phyloP scores from a whole-genome alignment of 306 rosid genomes.

The Lupinus albus region DNA sequence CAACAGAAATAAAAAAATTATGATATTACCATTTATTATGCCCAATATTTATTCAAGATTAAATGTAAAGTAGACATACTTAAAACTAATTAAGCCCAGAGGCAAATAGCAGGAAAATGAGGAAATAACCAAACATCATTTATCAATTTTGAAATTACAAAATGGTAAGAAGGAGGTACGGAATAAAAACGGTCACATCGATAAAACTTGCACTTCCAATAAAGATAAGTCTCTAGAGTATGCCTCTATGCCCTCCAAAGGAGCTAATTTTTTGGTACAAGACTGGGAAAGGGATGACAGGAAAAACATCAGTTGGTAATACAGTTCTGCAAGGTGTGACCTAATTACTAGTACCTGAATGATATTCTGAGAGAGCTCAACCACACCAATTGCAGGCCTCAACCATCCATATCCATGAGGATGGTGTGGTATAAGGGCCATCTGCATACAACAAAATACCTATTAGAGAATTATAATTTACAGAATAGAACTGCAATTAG shows the following conservation, averaged over 20 bases:
- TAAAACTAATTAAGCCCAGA: not conserved
- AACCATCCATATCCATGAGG: constrained; percentile 78
- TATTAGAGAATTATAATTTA: not conserved
- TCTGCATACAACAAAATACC: not conserved
- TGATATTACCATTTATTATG: not conserved
- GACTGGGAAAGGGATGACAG: not conserved
- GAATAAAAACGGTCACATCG: not conserved
- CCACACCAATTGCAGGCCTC: constrained; percentile 69
- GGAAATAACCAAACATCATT: not conserved
- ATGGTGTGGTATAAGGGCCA: constrained; percentile 66
- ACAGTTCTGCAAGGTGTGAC: not conserved
- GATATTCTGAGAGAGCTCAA: constrained; percentile 69
- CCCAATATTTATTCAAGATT: not conserved
- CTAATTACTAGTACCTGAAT: constrained; percentile 56
- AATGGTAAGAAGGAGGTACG: not conserved
- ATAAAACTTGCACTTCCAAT: not conserved
- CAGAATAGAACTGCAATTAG: not conserved
- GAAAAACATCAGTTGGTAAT: not conserved
- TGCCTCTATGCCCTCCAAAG: not conserved
- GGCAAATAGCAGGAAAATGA: not conserved
- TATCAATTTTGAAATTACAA: not conserved
- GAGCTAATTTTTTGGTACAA: too few relatives aligned
- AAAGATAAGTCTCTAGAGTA: not conserved
- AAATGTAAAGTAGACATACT: not conserved
- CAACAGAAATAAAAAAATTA: too few relatives aligned